phyloP scores from a whole-genome alignment of 495 filamentous ascomycete species.

The Lasiosphaeria ovina region DNA sequence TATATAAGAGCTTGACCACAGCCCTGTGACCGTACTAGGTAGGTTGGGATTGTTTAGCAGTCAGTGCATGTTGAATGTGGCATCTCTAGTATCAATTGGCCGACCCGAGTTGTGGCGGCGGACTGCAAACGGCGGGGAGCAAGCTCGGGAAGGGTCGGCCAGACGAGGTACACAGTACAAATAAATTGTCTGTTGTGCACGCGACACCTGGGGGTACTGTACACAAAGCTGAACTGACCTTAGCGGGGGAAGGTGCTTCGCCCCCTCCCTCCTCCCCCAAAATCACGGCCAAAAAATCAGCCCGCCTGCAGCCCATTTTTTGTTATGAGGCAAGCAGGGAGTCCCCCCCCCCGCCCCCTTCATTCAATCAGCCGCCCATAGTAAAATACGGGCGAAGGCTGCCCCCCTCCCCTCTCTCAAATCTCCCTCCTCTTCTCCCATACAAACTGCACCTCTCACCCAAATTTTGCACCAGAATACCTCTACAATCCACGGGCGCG shows the following conservation, averaged over 20 bases:
- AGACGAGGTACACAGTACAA: neutral
- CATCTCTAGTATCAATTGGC: too few species aligned
- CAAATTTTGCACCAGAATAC: conserved; percentile 30
- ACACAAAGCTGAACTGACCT: neutral
- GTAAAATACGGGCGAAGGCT: conserved; percentile 56
- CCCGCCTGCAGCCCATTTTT: conserved; percentile 35
- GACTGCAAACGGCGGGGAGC: neutral
- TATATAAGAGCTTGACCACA: too few species aligned
- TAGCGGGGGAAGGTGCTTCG: conserved; percentile 20
- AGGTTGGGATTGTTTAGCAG: too few species aligned
- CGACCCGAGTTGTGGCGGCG: neutral
- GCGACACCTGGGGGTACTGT: neutral
- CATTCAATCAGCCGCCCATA: conserved; percentile 57
- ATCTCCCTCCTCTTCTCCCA: conserved; percentile 50
- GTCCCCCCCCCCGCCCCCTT: conserved; percentile 32
- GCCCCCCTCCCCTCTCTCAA: conserved; percentile 54
- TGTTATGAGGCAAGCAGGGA: conserved; percentile 41
- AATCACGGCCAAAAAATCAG: conserved; percentile 36
- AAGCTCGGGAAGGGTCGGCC: neutral
- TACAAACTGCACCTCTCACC: conserved; percentile 42
- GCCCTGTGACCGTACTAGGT: too few species aligned
- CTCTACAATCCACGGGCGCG: conserved; percentile 21
- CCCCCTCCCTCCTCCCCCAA: conserved; percentile 15
- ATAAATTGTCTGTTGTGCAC: neutral
- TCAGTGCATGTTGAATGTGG: too few species aligned